Percentiles rank a stretch among this genome's conserved stretches.
phyloP scores from a whole-genome alignment of 2,329 filamentous ascomycete species.

The Epichloe amarillans region DNA sequence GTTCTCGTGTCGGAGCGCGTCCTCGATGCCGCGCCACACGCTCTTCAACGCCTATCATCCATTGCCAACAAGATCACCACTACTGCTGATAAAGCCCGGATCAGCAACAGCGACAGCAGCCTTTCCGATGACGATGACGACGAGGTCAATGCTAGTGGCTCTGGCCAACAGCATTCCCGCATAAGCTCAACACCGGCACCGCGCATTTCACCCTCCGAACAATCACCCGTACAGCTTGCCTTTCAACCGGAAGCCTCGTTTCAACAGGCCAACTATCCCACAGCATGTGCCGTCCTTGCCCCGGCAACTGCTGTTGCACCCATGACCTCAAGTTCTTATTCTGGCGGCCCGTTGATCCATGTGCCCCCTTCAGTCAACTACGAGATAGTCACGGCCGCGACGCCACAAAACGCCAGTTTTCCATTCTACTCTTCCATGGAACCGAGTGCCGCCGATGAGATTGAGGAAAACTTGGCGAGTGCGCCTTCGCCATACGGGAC shows the following conservation, averaged over 20 bases:
- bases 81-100: constrained; percentile 33
- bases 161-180: not conserved
- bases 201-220: not conserved
- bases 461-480: constrained; percentile 9
- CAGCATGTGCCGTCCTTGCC: not conserved
- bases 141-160: not conserved
- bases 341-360: constrained; percentile 1
- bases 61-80: constrained; percentile 44
- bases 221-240: not conserved
- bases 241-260: not conserved
- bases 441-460: constrained; percentile 5
- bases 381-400: constrained; percentile 38
- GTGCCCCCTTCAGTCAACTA: constrained; percentile 19
- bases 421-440: constrained; percentile 23
- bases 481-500: constrained; percentile 17
- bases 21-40: constrained; percentile 39
- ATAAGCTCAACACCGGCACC: not conserved
- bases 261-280: not conserved
- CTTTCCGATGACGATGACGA: constrained; percentile 1
- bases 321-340: not conserved
- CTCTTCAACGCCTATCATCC: constrained; percentile 42
- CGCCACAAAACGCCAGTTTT: constrained; percentile 40
- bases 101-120: constrained; percentile 13
- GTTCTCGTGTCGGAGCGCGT: constrained; percentile 44
- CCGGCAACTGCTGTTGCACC: not conserved